These are phyloP conservation scores for Fraxinus ornus DNA, from an alignment of 305 asterid species.

Conservation along the genomic window DNA sequence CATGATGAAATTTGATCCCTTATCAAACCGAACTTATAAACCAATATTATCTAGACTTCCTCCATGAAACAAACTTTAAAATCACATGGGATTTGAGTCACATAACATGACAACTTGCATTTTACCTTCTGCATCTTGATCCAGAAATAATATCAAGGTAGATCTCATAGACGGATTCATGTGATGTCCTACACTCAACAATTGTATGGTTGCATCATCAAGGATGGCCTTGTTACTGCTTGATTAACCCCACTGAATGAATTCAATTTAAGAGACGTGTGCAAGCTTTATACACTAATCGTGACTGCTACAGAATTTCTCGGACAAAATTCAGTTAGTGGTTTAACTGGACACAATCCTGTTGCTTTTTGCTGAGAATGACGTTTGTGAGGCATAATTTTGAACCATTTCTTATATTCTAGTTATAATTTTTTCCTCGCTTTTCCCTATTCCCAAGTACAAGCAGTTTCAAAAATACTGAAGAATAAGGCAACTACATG, in stretches of 20 bases:
- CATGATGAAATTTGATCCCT: too few relatives aligned
- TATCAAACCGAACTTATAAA: too few relatives aligned
- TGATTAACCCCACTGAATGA: neutral
- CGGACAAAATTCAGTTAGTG: neutral
- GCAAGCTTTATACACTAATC: neutral
- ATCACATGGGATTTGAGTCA: neutral
- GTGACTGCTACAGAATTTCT: neutral
- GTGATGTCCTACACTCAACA: neutral
- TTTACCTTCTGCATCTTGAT: neutral
- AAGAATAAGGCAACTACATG: neutral
- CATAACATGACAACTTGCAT: neutral
- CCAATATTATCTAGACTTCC: too few relatives aligned
- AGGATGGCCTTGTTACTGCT: neutral
- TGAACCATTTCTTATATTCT: neutral
- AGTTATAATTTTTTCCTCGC: neutral
- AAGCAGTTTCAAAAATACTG: neutral
- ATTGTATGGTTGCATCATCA: neutral
- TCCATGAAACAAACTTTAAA: too few relatives aligned
- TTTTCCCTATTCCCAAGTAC: neutral
- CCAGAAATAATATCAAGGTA: neutral
- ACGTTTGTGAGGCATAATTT: neutral
- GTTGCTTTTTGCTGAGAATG: neutral
- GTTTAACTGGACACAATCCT: neutral
- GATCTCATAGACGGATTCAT: neutral
- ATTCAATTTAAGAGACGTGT: neutral